Base-by-base conservation (phyloP, 2,329 filamentous ascomycete species). In the Fusarium piperis region DNA sequence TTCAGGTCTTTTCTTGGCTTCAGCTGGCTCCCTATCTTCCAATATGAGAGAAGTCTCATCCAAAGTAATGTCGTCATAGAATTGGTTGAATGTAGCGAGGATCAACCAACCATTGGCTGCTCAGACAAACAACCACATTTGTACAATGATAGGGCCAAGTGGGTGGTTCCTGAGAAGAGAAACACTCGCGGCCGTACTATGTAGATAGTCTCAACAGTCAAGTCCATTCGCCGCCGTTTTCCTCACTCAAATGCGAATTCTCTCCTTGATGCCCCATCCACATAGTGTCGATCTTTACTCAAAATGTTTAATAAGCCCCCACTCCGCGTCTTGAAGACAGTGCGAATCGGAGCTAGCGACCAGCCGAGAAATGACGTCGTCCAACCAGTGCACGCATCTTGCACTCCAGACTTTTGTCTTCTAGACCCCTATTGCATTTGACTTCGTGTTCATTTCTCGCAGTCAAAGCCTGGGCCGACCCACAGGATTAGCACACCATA, bases 41-140 rank as follows among this genome's bases (percentile, higher is more conserved):
- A 10, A 30, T 51, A 9, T 51, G 28, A 30, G 44, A 28, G 11
- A 18, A 32, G 2, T 32, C 32, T 16, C 46, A 30, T 23, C 32
- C 18, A 32, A 55, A 55, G 55, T 39, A 52, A 23, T 48, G 41
- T 69, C 67, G 61, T 69, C 65, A 69, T 69, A 48, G 65, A 62
- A 69, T 5, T 33, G 16, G 20, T 30, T 51, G 26, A 30, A 13
- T 35, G 65, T 60, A 48, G 65, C 61, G 30, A 26, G 13, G 23
- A 28, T 28, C 15, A 30, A n/a, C 5, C 44, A 28, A 16, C 6
- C 16, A 20, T 41, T 41, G 38, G 38, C 38, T n/a, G 18, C 20
- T 41, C 18, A 53, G 30, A 6, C 32, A 23, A 35, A 20, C 9
- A 33, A n/a, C 46, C 46, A 18, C 16, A 51, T 32, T 13, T 11